These are phyloP conservation scores for Leersia perrieri DNA, from an alignment of 176 grass and related monocot species.

Conservation along the genomic window DNA sequence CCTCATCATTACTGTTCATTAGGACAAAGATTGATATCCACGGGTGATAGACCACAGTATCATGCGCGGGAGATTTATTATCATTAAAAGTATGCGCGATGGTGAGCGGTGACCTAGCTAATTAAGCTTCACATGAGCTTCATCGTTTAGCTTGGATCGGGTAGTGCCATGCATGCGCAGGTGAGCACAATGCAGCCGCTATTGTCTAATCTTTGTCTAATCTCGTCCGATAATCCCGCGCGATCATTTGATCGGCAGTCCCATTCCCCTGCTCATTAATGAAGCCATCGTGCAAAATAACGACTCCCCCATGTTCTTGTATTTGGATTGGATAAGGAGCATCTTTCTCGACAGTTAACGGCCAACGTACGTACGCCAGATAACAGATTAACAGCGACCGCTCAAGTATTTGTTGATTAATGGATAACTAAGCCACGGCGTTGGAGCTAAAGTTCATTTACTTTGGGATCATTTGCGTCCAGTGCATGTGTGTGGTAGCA, in stretches of 20 bases:
- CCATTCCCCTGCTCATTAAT: background rate
- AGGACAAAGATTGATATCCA: background rate
- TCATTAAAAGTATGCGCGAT: background rate
- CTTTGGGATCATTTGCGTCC: background rate
- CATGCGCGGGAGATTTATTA: background rate
- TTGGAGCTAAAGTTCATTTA: background rate
- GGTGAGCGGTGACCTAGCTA: background rate
- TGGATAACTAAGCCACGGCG: background rate
- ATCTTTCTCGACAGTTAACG: background rate
- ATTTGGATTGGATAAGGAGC: background rate
- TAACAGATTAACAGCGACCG: background rate
- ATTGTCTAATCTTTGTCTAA: background rate
- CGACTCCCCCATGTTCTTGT: conserved; percentile 6
- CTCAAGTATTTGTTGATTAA: background rate
- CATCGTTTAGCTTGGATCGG: background rate
- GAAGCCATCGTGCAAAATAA: background rate
- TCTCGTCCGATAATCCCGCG: conserved; percentile 4
- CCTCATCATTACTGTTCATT: background rate
- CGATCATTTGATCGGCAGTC: background rate
- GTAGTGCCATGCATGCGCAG: background rate
- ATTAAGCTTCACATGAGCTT: background rate
- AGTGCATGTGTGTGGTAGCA: background rate
- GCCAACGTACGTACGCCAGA: too few species aligned
- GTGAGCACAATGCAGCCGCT: background rate
- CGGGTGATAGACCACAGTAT: too few species aligned